Evolutionary conservation across 2,329 filamentous ascomycete species (phyloP).

Genomic region (Westerdykella ornata): DNA sequence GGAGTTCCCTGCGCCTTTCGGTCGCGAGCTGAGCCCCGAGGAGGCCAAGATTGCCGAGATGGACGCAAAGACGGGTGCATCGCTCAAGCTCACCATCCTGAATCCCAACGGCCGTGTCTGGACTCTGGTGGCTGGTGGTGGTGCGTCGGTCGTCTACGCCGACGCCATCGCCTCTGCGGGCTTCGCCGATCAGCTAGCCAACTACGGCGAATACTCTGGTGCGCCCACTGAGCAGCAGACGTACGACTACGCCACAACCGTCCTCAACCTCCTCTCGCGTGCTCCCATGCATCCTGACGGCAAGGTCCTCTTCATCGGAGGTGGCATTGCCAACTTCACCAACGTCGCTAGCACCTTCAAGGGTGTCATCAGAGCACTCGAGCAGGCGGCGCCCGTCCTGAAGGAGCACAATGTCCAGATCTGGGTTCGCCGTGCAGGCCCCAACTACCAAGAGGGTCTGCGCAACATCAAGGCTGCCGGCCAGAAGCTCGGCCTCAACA

Average conservation of each 20-base stretch:
- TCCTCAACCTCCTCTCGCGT: conserved; percentile 95
- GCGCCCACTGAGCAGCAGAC: conserved; percentile 98
- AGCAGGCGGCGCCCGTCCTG: conserved; percentile 78
- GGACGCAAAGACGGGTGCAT: conserved; percentile 98
- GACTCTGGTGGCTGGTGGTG: conserved; percentile 98
- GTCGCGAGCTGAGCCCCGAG: conserved; percentile 96
- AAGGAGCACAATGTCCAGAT: conserved; percentile 97
- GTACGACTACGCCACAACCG: conserved; percentile 96
- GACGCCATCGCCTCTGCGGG: conserved; percentile 96
- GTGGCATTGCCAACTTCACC: conserved; percentile 99
- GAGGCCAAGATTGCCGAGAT: conserved; percentile 98
- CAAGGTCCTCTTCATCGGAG: conserved; percentile 99
- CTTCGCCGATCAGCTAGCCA: conserved; percentile 92
- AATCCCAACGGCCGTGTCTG: conserved; percentile 89
- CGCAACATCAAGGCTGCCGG: conserved; percentile 99
- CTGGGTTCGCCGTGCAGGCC: conserved; percentile 85
- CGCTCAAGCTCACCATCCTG: conserved; percentile 93
- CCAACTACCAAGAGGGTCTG: conserved; percentile 99
- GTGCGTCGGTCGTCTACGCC: conserved; percentile 98
- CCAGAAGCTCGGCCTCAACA: conserved; percentile 87
- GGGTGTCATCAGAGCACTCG: conserved; percentile 93
- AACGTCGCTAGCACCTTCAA: conserved; percentile 99
- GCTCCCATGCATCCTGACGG: conserved; percentile 77
- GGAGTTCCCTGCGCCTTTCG: conserved; percentile 98
- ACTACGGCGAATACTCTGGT: conserved; percentile 99